A percentile compares a stretch with the other conserved stretches of the same genome.
phyloP scores from a whole-genome alignment of 208 protist species.

The Leptomonas seymouri region DNA sequence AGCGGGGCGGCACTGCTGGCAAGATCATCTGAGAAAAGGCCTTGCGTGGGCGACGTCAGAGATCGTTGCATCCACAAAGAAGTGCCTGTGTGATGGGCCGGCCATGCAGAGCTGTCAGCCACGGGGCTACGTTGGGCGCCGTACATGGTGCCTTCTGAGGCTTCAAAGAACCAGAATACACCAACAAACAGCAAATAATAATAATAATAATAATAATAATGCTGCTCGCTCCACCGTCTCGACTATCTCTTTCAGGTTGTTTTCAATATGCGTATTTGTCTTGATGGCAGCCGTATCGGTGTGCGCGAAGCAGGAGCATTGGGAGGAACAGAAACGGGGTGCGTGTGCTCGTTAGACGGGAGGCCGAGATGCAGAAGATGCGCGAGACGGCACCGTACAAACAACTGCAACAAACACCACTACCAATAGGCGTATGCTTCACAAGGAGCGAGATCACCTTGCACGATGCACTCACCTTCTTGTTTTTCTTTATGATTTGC shows the following conservation, averaged over 20 bases:
- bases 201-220: too few species aligned
- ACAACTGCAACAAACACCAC: background rate
- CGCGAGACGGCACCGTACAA: background rate
- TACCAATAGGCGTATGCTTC: background rate
- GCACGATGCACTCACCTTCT: too few species aligned
- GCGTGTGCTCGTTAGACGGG: background rate
- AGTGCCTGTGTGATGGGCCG: background rate
- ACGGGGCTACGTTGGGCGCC: background rate
- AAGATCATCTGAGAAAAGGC: slow-evolving; percentile 2
- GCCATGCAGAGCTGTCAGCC: background rate
- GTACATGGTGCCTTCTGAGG: background rate
- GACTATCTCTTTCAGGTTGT: too few species aligned
- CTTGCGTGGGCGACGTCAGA: background rate
- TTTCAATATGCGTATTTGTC: too few species aligned
- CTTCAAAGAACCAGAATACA: too few species aligned
- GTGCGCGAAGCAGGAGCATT: background rate
- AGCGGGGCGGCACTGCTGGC: slow-evolving; percentile 11
- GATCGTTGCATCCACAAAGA: background rate
- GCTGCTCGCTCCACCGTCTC: background rate
- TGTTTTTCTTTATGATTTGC: too few species aligned
- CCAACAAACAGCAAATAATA: too few species aligned
- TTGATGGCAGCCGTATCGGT: too few species aligned
- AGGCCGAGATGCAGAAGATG: background rate
- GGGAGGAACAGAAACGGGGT: background rate
- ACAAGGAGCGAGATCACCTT: background rate